phyloP scores from a whole-genome alignment of 1,139 yeast species.

The Arxiozyma telluris region DNA sequence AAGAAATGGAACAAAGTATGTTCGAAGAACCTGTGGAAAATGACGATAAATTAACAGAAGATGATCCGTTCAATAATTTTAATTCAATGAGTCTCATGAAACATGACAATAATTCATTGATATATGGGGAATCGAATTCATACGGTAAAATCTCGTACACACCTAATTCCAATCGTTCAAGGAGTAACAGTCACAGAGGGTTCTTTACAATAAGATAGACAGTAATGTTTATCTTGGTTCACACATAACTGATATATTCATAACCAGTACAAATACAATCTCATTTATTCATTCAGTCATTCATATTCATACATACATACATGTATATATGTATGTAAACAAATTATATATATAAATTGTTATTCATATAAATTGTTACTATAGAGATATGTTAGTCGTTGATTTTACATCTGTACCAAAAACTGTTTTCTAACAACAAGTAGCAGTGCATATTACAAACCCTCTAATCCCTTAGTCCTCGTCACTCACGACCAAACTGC shows the following conservation, averaged over 20 bases:
- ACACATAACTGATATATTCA: background rate
- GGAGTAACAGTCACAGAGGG: conserved; percentile 33
- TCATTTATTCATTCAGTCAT: too few relatives aligned
- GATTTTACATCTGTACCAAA: background rate
- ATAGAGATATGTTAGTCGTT: background rate
- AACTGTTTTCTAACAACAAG: background rate
- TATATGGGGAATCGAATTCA: conserved; percentile 45
- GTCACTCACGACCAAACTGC: background rate
- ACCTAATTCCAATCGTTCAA: conserved; percentile 36
- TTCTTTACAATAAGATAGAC: conserved; percentile 34
- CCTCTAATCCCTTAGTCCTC: too few relatives aligned
- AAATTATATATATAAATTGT: too few relatives aligned
- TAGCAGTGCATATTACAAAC: background rate
- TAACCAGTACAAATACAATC: too few relatives aligned
- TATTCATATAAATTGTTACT: too few relatives aligned
- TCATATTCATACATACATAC: background rate
- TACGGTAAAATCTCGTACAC: conserved; percentile 66
- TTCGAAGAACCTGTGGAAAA: conserved; percentile 31
- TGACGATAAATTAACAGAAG: conserved; percentile 29
- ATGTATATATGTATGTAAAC: too few relatives aligned
- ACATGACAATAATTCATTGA: conserved; percentile 44
- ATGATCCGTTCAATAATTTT: conserved; percentile 83
- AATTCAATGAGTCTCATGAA: conserved; percentile 84
- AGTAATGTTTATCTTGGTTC: background rate
- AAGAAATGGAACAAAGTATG: conserved; percentile 35